These are phyloP conservation scores for Tothia fuscella DNA, from an alignment of 2,329 filamentous ascomycete species.

Conservation along the genomic window DNA sequence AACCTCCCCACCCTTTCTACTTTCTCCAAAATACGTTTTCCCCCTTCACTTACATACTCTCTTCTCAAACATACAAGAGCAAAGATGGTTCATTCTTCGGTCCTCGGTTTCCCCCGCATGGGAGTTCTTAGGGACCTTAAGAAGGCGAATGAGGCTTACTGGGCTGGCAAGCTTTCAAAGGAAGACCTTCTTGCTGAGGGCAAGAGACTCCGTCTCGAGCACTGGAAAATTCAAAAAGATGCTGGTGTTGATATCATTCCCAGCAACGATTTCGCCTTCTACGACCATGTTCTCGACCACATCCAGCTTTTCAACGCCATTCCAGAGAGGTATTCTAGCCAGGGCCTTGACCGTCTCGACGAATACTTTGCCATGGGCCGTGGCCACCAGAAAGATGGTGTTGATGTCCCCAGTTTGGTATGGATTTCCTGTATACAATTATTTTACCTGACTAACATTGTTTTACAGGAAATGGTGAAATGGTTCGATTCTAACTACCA, in stretches of 20 bases:
- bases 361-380: slow-evolving; percentile 99
- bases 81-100: slow-evolving; percentile 45
- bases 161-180: slow-evolving; percentile 88
- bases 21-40: neutral
- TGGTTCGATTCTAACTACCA: slow-evolving; percentile 99
- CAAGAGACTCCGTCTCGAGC: slow-evolving; percentile 89
- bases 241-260: slow-evolving; percentile 95
- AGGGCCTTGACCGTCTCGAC: slow-evolving; percentile 78
- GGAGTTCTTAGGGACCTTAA: slow-evolving; percentile 97
- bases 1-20: neutral
- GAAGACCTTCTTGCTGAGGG: slow-evolving; percentile 85
- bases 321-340: slow-evolving; percentile 85
- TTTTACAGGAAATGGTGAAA: slow-evolving; percentile 84
- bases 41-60: neutral
- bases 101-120: slow-evolving; percentile 99
- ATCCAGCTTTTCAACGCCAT: slow-evolving; percentile 94
- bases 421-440: slow-evolving; percentile 14
- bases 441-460: slow-evolving; percentile 5
- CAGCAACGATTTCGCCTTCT: slow-evolving; percentile 98
- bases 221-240: slow-evolving; percentile 99
- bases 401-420: slow-evolving; percentile 80
- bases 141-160: slow-evolving; percentile 98
- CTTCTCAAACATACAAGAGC: slow-evolving; percentile 2
- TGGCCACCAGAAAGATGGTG: slow-evolving; percentile 88
- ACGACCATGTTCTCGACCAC: slow-evolving; percentile 95